These are phyloP conservation scores for Phytophthora idaei DNA, from an alignment of 352 stramenopile genomes.

Conservation along the genomic window DNA sequence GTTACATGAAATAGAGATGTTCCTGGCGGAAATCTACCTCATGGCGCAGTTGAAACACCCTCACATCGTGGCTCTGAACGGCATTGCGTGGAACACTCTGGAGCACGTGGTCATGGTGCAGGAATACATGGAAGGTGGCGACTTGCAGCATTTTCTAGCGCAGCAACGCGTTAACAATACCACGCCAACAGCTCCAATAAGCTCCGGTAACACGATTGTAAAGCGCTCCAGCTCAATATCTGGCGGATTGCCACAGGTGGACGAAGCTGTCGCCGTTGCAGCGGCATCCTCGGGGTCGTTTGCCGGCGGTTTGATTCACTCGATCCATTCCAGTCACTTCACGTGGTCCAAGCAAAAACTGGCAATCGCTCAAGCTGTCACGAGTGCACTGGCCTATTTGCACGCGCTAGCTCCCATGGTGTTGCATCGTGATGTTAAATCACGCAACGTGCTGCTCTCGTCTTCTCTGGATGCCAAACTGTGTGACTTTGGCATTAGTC, in stretches of 20 bases:
- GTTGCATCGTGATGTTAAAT: slow-evolving; percentile 89
- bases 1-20: slow-evolving; percentile 72
- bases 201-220: slow-evolving; percentile 16
- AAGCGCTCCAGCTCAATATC: slow-evolving; percentile 25
- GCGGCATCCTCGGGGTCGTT: slow-evolving; percentile 29
- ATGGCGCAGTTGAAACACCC: slow-evolving; percentile 70
- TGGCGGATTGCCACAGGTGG: slow-evolving; percentile 18
- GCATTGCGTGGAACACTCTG: slow-evolving; percentile 77
- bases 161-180: slow-evolving; percentile 27
- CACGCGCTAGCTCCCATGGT: slow-evolving; percentile 78
- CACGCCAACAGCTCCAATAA: slow-evolving; percentile 11
- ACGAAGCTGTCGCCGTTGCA: slow-evolving; percentile 22
- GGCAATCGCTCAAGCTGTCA: slow-evolving; percentile 57
- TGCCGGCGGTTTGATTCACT: slow-evolving; percentile 22
- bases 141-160: slow-evolving; percentile 64
- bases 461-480: slow-evolving; percentile 57
- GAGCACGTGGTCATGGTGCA: slow-evolving; percentile 76
- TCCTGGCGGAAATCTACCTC: slow-evolving; percentile 80
- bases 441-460: slow-evolving; percentile 85
- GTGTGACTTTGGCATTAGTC: slow-evolving; percentile 61
- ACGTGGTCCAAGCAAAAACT: slow-evolving; percentile 62
- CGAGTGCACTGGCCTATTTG: slow-evolving; percentile 78
- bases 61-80: slow-evolving; percentile 64
- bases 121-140: slow-evolving; percentile 74
- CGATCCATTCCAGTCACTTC: slow-evolving; percentile 37